These are phyloP conservation scores for Talaromyces sp. DNA, from an alignment of 2,329 filamentous ascomycete species.

Conservation along the genomic window DNA sequence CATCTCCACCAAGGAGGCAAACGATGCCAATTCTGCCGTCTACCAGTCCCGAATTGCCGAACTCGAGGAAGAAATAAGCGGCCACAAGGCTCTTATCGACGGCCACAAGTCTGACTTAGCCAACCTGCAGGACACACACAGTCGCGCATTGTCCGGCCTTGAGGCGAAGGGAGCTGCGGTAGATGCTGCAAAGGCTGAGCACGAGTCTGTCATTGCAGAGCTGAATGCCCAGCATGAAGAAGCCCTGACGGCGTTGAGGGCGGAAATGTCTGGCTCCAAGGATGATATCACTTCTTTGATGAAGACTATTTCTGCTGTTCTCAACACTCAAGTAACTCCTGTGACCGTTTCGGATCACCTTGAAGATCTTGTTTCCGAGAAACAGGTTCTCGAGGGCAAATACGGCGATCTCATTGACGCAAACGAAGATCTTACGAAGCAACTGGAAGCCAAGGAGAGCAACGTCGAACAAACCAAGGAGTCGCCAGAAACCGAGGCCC, in stretches of 20 bases:
- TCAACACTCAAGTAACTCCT: constrained; percentile 49
- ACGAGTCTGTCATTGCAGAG: constrained; percentile 34
- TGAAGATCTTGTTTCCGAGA: constrained; percentile 47
- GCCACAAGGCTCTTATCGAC: constrained; percentile 45
- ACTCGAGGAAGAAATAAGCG: constrained; percentile 53
- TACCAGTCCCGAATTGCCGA: constrained; percentile 46
- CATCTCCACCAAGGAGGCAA: constrained; percentile 55
- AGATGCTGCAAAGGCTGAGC: constrained; percentile 25
- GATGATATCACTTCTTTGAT: constrained; percentile 63
- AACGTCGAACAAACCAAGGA: constrained; percentile 32
- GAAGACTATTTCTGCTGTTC: constrained; percentile 49
- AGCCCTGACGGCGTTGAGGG: constrained; percentile 55
- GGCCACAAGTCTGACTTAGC: constrained; percentile 36
- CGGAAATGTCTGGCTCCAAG: constrained; percentile 61
- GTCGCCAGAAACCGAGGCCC: constrained; percentile 47
- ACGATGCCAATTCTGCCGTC: constrained; percentile 45
- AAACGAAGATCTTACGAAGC: constrained; percentile 35
- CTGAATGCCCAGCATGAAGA: constrained; percentile 59
- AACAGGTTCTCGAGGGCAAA: constrained; percentile 39
- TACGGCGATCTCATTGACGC: constrained; percentile 37
- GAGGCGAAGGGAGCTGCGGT: constrained; percentile 3
- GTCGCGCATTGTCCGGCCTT: constrained; percentile 37
- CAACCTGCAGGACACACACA: constrained; percentile 51
- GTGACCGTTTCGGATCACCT: constrained; percentile 58
- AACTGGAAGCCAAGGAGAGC: constrained; percentile 33